Evolutionary conservation across 352 stramenopile genomes (phyloP).

Genomic region (Elongisporangium senticosum): DNA sequence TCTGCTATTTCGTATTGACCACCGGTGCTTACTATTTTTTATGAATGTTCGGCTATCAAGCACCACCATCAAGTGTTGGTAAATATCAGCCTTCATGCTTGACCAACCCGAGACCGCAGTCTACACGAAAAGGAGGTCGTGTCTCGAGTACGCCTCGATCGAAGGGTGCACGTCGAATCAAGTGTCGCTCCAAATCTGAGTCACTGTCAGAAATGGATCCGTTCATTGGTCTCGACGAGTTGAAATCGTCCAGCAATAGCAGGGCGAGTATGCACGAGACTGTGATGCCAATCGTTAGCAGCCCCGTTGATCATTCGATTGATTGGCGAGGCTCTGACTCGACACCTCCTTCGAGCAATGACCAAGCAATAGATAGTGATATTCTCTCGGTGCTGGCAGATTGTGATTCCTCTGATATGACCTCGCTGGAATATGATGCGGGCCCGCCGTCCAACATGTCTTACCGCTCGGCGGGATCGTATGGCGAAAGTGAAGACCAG

Average conservation of each 20-base stretch:
- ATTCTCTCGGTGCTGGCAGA: slow-evolving; percentile 66
- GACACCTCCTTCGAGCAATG: slow-evolving; percentile 37
- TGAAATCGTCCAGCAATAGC: slow-evolving; percentile 31
- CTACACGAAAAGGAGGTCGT: slow-evolving; percentile 23
- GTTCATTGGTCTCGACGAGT: slow-evolving; percentile 21
- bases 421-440: slow-evolving; percentile 9
- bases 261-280: slow-evolving; percentile 13
- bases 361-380: slow-evolving; percentile 70
- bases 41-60: background rate
- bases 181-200: slow-evolving; percentile 60
- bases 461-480: slow-evolving; percentile 24
- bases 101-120: slow-evolving; percentile 6
- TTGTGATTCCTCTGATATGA: slow-evolving; percentile 37
- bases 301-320: slow-evolving; percentile 25
- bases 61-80: background rate
- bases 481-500: slow-evolving; percentile 20
- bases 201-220: slow-evolving; percentile 31
- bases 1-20: background rate
- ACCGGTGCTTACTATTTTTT: background rate
- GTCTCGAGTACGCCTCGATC: slow-evolving; percentile 27
- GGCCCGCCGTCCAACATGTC: slow-evolving; percentile 9
- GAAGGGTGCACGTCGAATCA: slow-evolving; percentile 24
- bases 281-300: slow-evolving; percentile 15
- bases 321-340: slow-evolving; percentile 20
- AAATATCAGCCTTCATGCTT: slow-evolving; percentile 1